Percentiles rank a stretch among this genome's conserved stretches.
These are phyloP conservation scores for Leccinum subtestaceum DNA, from an alignment of 768 basidiomycete genomes.

Conservation along the genomic window DNA sequence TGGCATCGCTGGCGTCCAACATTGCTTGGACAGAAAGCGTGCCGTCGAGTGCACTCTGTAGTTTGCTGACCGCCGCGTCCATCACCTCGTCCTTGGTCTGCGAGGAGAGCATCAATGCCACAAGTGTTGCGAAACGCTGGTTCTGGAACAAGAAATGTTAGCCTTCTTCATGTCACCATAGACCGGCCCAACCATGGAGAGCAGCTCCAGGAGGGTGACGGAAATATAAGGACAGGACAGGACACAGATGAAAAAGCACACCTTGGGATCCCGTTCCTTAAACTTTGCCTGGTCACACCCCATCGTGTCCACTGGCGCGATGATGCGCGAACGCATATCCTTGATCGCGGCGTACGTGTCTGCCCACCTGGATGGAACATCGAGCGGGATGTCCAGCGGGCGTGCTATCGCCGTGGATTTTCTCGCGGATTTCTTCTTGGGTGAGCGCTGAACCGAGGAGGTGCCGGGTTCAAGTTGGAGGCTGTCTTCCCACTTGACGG, in stretches of 20 bases:
- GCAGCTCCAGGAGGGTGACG: no score
- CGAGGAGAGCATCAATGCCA: conserved; percentile 93
- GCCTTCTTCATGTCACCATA: no score
- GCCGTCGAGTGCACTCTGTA: conserved; percentile 73
- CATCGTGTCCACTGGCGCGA: conserved; percentile 92
- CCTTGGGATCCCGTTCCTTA: conserved; percentile 65
- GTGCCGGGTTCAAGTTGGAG: no score
- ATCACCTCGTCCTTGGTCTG: conserved; percentile 95
- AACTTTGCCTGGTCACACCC: conserved; percentile 73
- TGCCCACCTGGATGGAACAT: conserved; percentile 62
- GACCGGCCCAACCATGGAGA: no score
- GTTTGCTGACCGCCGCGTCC: conserved; percentile 70
- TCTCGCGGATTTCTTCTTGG: conserved; percentile 37
- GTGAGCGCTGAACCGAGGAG: no score
- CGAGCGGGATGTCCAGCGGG: conserved; percentile 57
- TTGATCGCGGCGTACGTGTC: conserved; percentile 71
- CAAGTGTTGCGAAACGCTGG: conserved; percentile 76
- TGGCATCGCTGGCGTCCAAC: conserved; percentile 54
- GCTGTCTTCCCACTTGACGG: background rate
- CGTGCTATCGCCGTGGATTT: conserved; percentile 57
- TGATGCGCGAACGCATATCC: conserved; percentile 65
- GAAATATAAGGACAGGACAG: no score
- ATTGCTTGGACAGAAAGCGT: conserved; percentile 71
- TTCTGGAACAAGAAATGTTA: conserved; percentile 44
- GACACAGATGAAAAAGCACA: conserved; percentile 22